Percentiles rank a stretch among this genome's conserved stretches.
Evolutionary conservation across 208 protist genomes (phyloP).

Genomic region (Acanthamoeba lenticulata): DNA sequence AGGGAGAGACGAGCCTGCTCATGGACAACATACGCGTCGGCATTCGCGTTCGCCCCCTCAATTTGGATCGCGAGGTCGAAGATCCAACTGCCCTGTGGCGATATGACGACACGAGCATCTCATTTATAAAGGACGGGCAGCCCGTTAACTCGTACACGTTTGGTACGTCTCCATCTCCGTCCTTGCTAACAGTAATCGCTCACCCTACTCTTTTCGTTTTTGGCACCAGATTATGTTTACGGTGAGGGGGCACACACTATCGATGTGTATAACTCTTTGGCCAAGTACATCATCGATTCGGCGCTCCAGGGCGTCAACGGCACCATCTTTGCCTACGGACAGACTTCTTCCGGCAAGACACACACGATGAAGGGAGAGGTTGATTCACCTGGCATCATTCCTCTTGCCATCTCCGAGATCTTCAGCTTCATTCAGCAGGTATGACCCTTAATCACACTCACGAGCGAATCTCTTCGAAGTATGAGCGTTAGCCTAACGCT

Average conservation of each 20-base stretch:
- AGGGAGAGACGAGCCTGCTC: not conserved
- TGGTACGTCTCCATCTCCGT: constrained; percentile 20
- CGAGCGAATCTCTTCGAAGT: too few species aligned
- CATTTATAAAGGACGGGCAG: not conserved
- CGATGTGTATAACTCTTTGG: constrained; percentile 49
- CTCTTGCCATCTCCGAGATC: constrained; percentile 77
- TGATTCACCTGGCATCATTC: constrained; percentile 80
- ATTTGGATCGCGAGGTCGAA: not conserved
- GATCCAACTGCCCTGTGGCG: not conserved
- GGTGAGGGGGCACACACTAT: constrained; percentile 23
- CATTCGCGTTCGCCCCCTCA: constrained; percentile 61
- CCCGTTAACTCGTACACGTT: constrained; percentile 62
- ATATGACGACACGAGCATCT: constrained; percentile 52
- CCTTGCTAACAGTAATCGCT: not conserved
- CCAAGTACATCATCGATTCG: constrained; percentile 63
- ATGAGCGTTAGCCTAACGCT: too few species aligned
- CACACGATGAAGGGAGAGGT: constrained; percentile 85
- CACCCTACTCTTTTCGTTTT: not conserved
- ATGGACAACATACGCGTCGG: constrained; percentile 68
- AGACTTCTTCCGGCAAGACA: constrained; percentile 88
- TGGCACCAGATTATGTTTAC: constrained; percentile 35
- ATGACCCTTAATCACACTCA: not conserved
- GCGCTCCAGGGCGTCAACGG: constrained; percentile 70
- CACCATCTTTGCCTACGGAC: constrained; percentile 89
- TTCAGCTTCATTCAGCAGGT: constrained; percentile 79